A percentile compares a stretch with the other conserved stretches of the same genome.
These are phyloP conservation scores for Anthracocystis setariae DNA, from an alignment of 1,284 basidiomycete genomes.

Conservation along the genomic window DNA sequence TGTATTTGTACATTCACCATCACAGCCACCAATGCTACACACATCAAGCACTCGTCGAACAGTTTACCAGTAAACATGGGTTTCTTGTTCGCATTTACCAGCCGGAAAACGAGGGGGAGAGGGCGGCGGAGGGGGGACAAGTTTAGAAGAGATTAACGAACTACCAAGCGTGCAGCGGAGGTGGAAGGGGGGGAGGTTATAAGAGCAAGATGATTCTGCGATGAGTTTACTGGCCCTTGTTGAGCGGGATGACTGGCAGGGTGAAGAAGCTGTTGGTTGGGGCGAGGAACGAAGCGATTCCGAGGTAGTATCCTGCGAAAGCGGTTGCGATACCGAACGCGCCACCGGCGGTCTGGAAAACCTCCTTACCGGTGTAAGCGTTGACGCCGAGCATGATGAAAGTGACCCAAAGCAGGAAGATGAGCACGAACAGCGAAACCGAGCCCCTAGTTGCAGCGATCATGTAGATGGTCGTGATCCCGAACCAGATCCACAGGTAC, in stretches of 20 bases:
- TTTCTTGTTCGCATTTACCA: no score
- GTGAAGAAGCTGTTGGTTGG: constrained; percentile 53
- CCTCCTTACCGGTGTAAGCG: constrained; percentile 24
- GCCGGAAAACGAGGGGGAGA: neutral
- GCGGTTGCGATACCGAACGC: constrained; percentile 50
- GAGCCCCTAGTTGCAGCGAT: constrained; percentile 36
- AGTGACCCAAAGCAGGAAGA: constrained; percentile 46
- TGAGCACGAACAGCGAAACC: constrained; percentile 39
- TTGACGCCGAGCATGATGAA: constrained; percentile 35
- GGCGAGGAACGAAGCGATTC: constrained; percentile 40
- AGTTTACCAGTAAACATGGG: no score
- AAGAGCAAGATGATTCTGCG: no score
- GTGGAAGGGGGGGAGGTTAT: no score
- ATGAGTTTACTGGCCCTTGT: constrained; percentile 31
- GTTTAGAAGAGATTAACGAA: no score
- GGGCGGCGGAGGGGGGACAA: neutral
- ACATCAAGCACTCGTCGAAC: no score
- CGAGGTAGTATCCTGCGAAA: constrained; percentile 55
- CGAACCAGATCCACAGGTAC: constrained; percentile 55
- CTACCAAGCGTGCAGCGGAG: no score
- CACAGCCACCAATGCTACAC: neutral
- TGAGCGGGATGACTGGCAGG: constrained; percentile 43
- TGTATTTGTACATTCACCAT: no score
- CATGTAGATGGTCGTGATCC: constrained; percentile 55
- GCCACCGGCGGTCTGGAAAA: constrained; percentile 41